phyloP scores from a whole-genome alignment of 2,329 filamentous ascomycete genomes.

The Xylaria digitata region DNA sequence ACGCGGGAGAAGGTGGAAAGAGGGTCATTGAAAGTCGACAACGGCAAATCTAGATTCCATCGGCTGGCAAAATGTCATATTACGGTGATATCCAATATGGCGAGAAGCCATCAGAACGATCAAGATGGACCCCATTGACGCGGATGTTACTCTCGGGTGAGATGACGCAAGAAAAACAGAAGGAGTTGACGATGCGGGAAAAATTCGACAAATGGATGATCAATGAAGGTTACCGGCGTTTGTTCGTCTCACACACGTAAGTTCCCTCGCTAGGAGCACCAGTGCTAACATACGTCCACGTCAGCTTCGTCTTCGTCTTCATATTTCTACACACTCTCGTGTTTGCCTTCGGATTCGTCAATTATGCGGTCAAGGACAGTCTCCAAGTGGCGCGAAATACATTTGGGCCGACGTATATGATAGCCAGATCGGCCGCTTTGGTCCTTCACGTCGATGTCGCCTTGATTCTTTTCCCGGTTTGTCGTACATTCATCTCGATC shows the following conservation, averaged over 20 bases:
- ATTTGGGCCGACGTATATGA: conserved; percentile 81
- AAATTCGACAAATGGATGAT: conserved; percentile 90
- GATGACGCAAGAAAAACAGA: conserved; percentile 79
- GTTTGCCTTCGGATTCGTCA: conserved; percentile 82
- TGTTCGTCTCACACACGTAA: conserved; percentile 64
- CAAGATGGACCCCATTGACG: conserved; percentile 84
- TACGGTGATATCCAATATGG: conserved; percentile 50
- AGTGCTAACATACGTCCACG: conserved; percentile 37
- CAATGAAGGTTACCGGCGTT: conserved; percentile 84
- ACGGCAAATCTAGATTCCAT: conserved; percentile 37
- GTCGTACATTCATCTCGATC: conserved; percentile 84
- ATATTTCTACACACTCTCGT: conserved; percentile 78
- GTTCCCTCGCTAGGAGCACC: conserved; percentile 30
- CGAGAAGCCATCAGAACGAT: conserved; percentile 71
- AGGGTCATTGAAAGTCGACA: conserved; percentile 31
- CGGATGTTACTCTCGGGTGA: conserved; percentile 86
- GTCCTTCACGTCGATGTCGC: conserved; percentile 85
- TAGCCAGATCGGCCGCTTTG: conserved; percentile 79
- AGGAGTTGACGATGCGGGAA: conserved; percentile 74
- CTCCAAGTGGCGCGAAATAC: conserved; percentile 71
- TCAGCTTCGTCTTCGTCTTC: conserved; percentile 81
- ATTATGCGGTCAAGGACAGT: conserved; percentile 83
- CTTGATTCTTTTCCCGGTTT: conserved; percentile 83
- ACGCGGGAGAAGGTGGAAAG: conserved; percentile 30
- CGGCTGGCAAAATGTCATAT: conserved; percentile 51